Evolutionary conservation across 2,329 filamentous ascomycete genomes (phyloP), one percentile per base, ranked within the genome.

Genomic region (Blastomyces percursus): DNA sequence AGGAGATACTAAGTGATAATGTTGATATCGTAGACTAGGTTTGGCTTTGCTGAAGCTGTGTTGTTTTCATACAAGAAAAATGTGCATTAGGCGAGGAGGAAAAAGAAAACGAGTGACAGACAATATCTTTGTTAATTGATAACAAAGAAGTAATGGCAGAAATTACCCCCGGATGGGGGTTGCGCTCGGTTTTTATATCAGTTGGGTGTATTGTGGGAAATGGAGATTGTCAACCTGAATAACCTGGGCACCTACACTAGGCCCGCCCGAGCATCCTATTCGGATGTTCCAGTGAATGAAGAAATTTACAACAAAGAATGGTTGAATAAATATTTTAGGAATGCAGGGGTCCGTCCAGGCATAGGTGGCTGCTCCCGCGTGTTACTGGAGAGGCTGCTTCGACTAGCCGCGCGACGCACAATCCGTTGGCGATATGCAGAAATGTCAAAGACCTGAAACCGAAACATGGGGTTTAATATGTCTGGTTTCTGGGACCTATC

Each of bases 261-360:
- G 32, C 27, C 24, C 9, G 12, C 11, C 42, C 48, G 24, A 16
- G 11, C 32, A 21, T 30, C 12, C 4, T 27, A 61, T 52, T 54
- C 30, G 35, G 42, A 48, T n/a, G 19, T 4, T 30, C 35, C 46
- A 58, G 52, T 19, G 32, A 55, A 55, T 57, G 2, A 42, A 24
- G 35, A 55, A 38, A 19, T 42, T 1, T n/a, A 57, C 32, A 30
- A 32, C 35, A 42, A 40, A 42, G 35, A 27, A 42, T 2, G 5
- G 50, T 8, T n/a, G 21, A 46, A 24, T 24, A 44, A 30, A 48
- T 8, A 42, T 52, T 3, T 21, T 40, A 30, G n/a, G 21, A 54
- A 62, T 59, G 61, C 40, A 58, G 40, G 61, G 55, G 35, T 46
- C 61, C 60, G 35, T 46, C 60, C 21, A 38, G 21, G 50, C 27